Conservation (phyloP, 345 rosid species). For the Lepidium sativum region DNA sequence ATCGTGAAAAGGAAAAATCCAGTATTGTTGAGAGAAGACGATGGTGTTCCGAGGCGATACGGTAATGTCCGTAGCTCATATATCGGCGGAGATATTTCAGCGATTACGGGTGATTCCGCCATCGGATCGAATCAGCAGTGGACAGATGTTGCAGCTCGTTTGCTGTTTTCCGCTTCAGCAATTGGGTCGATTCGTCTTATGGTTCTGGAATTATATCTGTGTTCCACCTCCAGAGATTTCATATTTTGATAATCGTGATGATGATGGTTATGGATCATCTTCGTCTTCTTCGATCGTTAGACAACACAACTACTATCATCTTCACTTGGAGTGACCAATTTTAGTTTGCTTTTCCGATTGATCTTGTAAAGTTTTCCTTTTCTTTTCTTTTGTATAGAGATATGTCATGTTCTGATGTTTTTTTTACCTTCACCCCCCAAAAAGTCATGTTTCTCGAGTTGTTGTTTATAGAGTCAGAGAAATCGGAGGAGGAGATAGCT, state of each 20-base stretch:
- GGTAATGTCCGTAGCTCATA: conserved; percentile 42
- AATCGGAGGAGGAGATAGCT: background rate
- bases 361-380: conserved; percentile 2
- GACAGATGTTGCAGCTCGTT: conserved; percentile 54
- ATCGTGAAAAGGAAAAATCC: background rate
- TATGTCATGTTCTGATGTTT: background rate
- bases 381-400: background rate
- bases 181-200: conserved; percentile 58
- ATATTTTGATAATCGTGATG: background rate
- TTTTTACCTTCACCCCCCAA: background rate
- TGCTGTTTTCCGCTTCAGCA: conserved; percentile 65
- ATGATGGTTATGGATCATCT: conserved; percentile 10
- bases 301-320: conserved; percentile 23
- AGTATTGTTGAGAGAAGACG: conserved; percentile 7
- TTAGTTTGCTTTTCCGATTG: background rate
- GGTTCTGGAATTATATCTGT: conserved; percentile 65
- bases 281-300: conserved; percentile 12
- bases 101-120: conserved; percentile 32
- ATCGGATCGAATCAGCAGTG: conserved; percentile 40
- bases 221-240: conserved; percentile 50
- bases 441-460: background rate
- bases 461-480: background rate
- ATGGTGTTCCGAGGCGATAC: conserved; percentile 61
- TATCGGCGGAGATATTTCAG: conserved; percentile 48
- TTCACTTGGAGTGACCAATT: conserved; percentile 20